Conservation (phyloP, 257 asterid genomes). For the Mitragyna speciosa region DNA sequence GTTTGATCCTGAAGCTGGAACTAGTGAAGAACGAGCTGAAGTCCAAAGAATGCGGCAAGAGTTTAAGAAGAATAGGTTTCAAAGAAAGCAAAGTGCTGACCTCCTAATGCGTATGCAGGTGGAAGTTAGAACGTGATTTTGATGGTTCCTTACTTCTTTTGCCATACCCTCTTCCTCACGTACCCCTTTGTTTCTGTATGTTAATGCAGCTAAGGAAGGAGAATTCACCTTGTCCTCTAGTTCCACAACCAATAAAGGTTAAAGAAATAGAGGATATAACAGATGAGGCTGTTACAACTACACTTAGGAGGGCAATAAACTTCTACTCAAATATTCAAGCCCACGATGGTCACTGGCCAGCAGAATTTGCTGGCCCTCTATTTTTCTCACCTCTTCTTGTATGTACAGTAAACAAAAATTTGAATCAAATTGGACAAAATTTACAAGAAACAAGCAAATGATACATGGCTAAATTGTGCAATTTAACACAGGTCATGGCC, state of each 20-base stretch:
- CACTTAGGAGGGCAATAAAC: constrained; percentile 29
- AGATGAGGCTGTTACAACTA: constrained; percentile 28
- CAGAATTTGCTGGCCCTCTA: constrained; percentile 51
- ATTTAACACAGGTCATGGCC: constrained; percentile 45
- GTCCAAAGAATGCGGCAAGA: constrained; percentile 12
- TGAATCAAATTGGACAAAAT: no score
- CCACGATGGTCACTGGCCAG: constrained; percentile 59
- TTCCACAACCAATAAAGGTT: constrained; percentile 25
- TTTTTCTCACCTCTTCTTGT: constrained; percentile 50
- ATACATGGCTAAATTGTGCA: no score
- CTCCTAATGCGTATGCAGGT: constrained; percentile 34
- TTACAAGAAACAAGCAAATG: no score
- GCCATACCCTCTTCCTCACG: no score
- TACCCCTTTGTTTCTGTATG: no score
- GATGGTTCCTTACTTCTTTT: no score
- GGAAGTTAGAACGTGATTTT: neutral
- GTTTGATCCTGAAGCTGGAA: constrained; percentile 21
- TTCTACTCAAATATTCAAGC: constrained; percentile 46
- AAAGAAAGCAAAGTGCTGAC: constrained; percentile 12
- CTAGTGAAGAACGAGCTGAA: constrained; percentile 13
- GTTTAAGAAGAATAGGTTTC: neutral
- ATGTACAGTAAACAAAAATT: neutral
- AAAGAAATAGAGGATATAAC: constrained; percentile 31
- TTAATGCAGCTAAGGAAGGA: constrained; percentile 43
- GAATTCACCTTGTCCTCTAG: constrained; percentile 17